These are phyloP conservation scores for Trametes maxima DNA, from an alignment of 768 basidiomycete species.

Conservation along the genomic window DNA sequence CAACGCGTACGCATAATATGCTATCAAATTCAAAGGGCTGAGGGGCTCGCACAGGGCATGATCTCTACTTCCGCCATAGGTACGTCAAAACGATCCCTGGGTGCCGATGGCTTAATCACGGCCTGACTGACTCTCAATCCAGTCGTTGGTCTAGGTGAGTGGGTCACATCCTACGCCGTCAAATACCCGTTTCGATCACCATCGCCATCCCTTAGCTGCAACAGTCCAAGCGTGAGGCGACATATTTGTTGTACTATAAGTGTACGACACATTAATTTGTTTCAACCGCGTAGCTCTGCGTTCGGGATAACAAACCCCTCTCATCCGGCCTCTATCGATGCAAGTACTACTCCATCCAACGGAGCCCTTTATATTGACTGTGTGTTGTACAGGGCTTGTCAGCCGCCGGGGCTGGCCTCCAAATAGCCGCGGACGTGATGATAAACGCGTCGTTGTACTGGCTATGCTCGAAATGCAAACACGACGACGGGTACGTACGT, in stretches of 20 bases:
- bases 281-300: not conserved
- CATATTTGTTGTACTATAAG: not conserved
- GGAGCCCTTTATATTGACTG: too few species aligned
- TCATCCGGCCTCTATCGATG: slow-evolving; percentile 5
- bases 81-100: not conserved
- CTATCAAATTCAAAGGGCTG: too few species aligned
- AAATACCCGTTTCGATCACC: not conserved
- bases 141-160: slow-evolving; percentile 17
- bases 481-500: not conserved
- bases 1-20: not conserved
- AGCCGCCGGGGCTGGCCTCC: slow-evolving; percentile 1
- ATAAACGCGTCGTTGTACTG: slow-evolving; percentile 16
- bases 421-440: slow-evolving; percentile 10
- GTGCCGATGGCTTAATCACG: not conserved
- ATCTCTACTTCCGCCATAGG: slow-evolving; percentile 2
- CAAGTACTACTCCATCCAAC: not conserved
- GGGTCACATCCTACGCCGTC: not conserved
- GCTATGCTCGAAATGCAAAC: slow-evolving; percentile 8
- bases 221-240: slow-evolving; percentile 5
- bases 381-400: slow-evolving; percentile 6
- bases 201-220: not conserved
- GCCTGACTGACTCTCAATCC: not conserved
- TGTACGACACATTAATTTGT: not conserved
- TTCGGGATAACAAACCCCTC: not conserved
- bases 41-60: not conserved